These are phyloP conservation scores for Podospora anserina DNA, from an alignment of 495 filamentous ascomycete genomes.

Conservation along the genomic window DNA sequence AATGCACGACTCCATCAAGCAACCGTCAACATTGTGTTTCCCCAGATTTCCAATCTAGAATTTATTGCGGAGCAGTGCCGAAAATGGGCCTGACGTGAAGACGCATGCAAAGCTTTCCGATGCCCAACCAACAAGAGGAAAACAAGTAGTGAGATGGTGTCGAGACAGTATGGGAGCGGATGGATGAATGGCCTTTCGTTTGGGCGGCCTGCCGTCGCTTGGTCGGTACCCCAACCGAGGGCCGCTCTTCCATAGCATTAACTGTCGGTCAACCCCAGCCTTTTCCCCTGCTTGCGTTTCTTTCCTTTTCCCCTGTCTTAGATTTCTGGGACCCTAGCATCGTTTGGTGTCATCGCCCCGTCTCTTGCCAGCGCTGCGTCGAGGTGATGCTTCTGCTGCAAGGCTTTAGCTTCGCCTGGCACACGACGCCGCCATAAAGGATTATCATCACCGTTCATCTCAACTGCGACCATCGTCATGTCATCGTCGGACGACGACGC, in stretches of 20 bases:
- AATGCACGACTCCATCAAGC: neutral
- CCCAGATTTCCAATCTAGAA: conserved; percentile 6
- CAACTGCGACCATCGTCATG: neutral
- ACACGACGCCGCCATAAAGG: neutral
- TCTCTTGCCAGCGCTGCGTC: neutral
- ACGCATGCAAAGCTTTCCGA: neutral
- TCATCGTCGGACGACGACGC: conserved; percentile 5
- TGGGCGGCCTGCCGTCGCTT: neutral
- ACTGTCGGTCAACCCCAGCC: neutral
- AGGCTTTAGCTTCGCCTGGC: neutral
- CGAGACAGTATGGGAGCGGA: neutral
- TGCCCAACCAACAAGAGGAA: neutral
- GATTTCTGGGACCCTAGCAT: neutral
- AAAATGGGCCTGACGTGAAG: conserved; percentile 15
- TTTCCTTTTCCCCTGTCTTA: neutral
- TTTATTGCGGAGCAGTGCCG: conserved; percentile 19
- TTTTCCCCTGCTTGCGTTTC: neutral
- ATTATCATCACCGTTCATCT: neutral
- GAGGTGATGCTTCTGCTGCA: neutral
- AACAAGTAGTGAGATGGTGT: neutral
- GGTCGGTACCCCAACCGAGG: neutral
- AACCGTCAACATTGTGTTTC: neutral
- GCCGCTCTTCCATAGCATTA: neutral
- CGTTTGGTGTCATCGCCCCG: conserved; percentile 1
- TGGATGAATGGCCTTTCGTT: neutral